Base-by-base conservation (phyloP, 2,329 filamentous ascomycete genomes). In the Verticillium zaregamsianum region DNA sequence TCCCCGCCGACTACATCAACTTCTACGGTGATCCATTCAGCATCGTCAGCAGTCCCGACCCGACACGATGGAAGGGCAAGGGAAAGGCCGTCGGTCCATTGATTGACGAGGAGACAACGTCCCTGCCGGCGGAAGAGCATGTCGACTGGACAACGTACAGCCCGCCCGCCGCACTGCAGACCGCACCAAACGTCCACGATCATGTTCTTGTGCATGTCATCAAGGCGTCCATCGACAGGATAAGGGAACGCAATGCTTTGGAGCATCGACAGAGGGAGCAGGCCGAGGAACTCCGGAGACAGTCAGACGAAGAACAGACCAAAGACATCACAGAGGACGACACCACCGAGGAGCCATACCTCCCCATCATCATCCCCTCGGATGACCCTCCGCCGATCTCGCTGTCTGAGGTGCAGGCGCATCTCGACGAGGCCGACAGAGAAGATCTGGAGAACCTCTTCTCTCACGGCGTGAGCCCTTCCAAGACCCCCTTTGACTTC, bases 111-210 rank as follows among this genome's bases (percentile, higher is more conserved):
- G n/a, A 66, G n/a, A 49, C 69, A 35, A 32, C 63, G 31, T 62
- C 69, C 2, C 1, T 14, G 20, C 6, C 23, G 8, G 65, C 70
- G 28, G 69, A 73, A 17, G 61, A 65, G 3, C 65, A 71, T 3
- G 70, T 77, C 37, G 77, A 82, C 66, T 84, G 82, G 80, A 76
- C 72, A 40, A 70, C 74, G 58, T 83, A 81, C 64, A 74, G 77
- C 3, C 80, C 81, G 4, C 83, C 83, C 0, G 66, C 68, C 12
- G 76, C 74, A 0, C 68, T 86, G 7, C 70, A 62, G 5, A 72
- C 76, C 33, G 67, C 72, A 0, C 73, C 76, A 17, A 75, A 76
- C 40, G 66, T 75, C 59, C 74, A 74, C 0, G 77, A 78, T 2
- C 73, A 78, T 4, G 69, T 79, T 8, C 70, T 85, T 2, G 65